phyloP scores from a whole-genome alignment of 2,329 filamentous ascomycete species.

The Fusarium multiceps region DNA sequence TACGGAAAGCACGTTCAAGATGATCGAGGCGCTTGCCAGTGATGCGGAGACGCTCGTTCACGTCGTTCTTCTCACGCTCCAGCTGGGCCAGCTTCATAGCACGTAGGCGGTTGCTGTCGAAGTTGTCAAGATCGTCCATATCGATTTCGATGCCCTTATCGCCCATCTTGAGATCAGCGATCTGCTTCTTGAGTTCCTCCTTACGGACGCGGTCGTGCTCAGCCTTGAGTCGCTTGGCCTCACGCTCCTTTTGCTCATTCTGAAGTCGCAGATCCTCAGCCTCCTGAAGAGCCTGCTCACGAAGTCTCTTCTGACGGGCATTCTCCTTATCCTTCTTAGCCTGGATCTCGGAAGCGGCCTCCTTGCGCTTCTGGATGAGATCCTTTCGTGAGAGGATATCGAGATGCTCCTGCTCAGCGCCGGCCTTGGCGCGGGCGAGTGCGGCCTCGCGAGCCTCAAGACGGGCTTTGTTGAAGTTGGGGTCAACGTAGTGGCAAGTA shows the following conservation, averaged over 20 bases:
- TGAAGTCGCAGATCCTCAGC: constrained; percentile 88
- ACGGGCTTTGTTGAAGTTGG: constrained; percentile 84
- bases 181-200: constrained; percentile 92
- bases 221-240: constrained; percentile 84
- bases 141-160: constrained; percentile 82
- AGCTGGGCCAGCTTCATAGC: constrained; percentile 95
- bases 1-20: constrained; percentile 94
- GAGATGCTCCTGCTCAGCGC: constrained; percentile 90
- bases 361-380: constrained; percentile 96
- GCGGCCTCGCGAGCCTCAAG: constrained; percentile 82
- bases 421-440: constrained; percentile 82
- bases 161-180: constrained; percentile 89
- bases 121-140: constrained; percentile 81
- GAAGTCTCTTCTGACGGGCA: constrained; percentile 85
- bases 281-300: constrained; percentile 88
- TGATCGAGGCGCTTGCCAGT: constrained; percentile 97
- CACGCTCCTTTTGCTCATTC: constrained; percentile 93
- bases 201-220: constrained; percentile 91
- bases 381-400: constrained; percentile 88
- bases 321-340: constrained; percentile 93
- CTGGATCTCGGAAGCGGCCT: constrained; percentile 88
- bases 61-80: constrained; percentile 97
- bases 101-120: constrained; percentile 90
- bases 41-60: constrained; percentile 89
- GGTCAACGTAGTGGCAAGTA: constrained; percentile 95